Evolutionary conservation across 2,329 filamentous ascomycete genomes (phyloP), one percentile per base, ranked within the genome.

Genomic region (Claviceps monticola): DNA sequence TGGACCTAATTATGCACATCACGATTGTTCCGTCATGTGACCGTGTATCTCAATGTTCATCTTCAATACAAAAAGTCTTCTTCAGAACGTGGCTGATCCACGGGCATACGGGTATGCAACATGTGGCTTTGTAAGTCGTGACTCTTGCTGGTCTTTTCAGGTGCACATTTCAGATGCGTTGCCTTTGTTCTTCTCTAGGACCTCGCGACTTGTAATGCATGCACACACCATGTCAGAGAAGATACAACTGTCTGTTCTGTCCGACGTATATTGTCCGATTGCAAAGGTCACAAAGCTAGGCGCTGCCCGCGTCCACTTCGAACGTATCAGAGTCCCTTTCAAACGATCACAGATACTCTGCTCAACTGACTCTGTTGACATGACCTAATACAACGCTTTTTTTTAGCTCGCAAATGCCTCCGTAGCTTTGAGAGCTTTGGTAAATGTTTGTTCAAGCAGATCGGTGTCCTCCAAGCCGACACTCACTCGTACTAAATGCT

Each of bases 391-490:
- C 34, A 45, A 9, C 26, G 9, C 19, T 16, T 19, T 17, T 14
- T 17, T 39, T 5, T 36, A 37, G 34, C 26, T 37, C 8, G 48
- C 14, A 16, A 26, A 21, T 38, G 34, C 36, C 46, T 56, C 53
- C 1, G 76, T 76, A 4, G 79, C 83, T 51, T 77, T 72, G 54
- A 97, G 71, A n/a, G 91, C 91, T 48, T 65, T 72, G 53, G 74
- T 68, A 61, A 97, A 86, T 17, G 76, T 77, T 14, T 66, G 67
- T 36, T 77, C 74, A 59, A 97, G 67, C 53, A 82, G 77, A 23
- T 74, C 71, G 1, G 81, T 77, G 55, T 93, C 86, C 65, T 98
- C 93, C 49, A 98, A 68, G 0, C 93, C 93, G 50, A 97, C 86
- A 61, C 90, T 96, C 57, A 97, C 80, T 43, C 93, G 78, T 47